Conservation (phyloP, 331 rosid species). For the Spiraea crenata region DNA sequence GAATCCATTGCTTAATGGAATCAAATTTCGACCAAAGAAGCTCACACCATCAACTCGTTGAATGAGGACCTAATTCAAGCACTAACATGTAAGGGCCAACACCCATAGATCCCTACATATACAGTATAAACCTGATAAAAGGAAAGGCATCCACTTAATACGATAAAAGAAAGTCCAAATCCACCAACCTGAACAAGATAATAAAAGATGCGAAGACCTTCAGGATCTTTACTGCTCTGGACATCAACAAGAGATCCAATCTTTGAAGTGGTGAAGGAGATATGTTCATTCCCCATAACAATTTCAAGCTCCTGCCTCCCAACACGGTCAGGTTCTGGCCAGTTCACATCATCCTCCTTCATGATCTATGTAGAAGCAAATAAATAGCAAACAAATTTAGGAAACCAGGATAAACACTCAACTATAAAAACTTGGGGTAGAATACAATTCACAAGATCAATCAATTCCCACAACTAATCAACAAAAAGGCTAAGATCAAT, state of each 20-base stretch:
- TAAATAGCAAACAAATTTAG: neutral
- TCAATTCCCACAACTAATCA: neutral
- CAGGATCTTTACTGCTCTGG: constrained; percentile 93
- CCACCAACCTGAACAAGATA: constrained; percentile 88
- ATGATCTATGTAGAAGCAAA: constrained; percentile 50
- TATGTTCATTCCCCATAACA: constrained; percentile 97
- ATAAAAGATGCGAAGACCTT: constrained; percentile 97
- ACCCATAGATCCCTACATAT: neutral
- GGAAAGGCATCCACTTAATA: neutral
- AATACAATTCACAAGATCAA: neutral
- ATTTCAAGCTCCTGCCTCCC: constrained; percentile 98
- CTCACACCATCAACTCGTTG: neutral
- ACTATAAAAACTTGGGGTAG: neutral
- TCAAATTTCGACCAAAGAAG: neutral
- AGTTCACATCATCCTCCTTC: constrained; percentile 96
- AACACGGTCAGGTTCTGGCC: constrained; percentile 97
- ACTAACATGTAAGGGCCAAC: neutral
- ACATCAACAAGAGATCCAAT: constrained; percentile 97
- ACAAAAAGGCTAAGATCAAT: neutral
- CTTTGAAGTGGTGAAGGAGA: constrained; percentile 93
- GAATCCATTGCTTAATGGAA: neutral
- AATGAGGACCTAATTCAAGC: neutral
- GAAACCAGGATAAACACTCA: neutral
- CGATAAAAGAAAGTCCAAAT: constrained; percentile 4
- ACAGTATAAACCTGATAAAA: neutral